phyloP scores from a whole-genome alignment of 768 basidiomycete genomes.

The Chalciporus pseudorubinellus region DNA sequence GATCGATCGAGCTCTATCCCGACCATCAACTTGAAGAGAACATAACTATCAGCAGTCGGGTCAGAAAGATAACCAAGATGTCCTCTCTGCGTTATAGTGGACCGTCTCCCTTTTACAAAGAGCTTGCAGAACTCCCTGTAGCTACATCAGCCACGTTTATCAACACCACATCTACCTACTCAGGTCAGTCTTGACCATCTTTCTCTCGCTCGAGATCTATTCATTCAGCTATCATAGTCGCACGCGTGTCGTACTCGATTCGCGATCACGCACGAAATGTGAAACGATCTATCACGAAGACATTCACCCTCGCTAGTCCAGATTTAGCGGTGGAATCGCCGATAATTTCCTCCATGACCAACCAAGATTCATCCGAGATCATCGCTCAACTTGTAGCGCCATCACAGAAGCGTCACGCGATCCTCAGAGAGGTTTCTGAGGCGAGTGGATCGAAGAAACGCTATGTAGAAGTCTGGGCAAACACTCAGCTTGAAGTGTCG shows the following conservation, averaged over 20 bases:
- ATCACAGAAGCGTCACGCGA: slow-evolving; percentile 39
- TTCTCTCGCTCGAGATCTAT: no score
- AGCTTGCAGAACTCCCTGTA: slow-evolving; percentile 41
- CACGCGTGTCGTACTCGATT: slow-evolving; percentile 46
- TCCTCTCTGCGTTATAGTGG: slow-evolving; percentile 20
- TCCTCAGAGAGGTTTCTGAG: slow-evolving; percentile 41
- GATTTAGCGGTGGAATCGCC: slow-evolving; percentile 10
- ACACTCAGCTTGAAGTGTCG: slow-evolving; percentile 41
- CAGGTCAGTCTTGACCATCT: slow-evolving; percentile 13
- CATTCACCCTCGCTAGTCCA: slow-evolving; percentile 28
- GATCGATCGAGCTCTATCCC: no score
- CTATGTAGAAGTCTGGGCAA: slow-evolving; percentile 60
- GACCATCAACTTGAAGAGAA: no score
- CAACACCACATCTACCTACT: slow-evolving; percentile 11
- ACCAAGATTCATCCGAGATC: slow-evolving; percentile 33
- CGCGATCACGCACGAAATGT: slow-evolving; percentile 51
- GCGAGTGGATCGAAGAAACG: slow-evolving; percentile 38
- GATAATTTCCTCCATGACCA: slow-evolving; percentile 12
- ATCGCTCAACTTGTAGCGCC: slow-evolving; percentile 44
- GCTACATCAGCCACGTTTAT: slow-evolving; percentile 37
- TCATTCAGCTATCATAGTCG: slow-evolving; percentile 22
- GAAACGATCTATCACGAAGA: slow-evolving; percentile 45
- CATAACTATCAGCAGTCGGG: not conserved
- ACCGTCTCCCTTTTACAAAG: slow-evolving; percentile 28
- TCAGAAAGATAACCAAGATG: slow-evolving; percentile 6